Evolutionary conservation across 768 basidiomycete species (phyloP).

Genomic region (Coprinopsis cinerea): DNA sequence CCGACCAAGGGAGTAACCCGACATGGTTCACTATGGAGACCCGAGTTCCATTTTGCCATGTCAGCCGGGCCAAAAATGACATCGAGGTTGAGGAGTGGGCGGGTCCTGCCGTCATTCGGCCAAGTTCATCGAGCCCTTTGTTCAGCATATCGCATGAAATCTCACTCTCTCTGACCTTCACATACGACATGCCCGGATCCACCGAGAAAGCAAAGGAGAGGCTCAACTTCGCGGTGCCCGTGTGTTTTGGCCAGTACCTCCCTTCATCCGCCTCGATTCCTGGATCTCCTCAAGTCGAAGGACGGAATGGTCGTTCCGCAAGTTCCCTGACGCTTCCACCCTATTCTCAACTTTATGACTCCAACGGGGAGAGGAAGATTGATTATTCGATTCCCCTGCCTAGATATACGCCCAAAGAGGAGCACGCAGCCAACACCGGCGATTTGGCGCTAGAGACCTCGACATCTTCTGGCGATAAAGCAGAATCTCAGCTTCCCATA

Average conservation of each 20-base stretch:
- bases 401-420: constrained; percentile 40
- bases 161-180: constrained; percentile 46
- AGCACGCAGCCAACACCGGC: neutral
- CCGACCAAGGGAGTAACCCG: constrained; percentile 21
- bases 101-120: constrained; percentile 33
- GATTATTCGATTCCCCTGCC: constrained; percentile 64
- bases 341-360: constrained; percentile 74
- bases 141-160: constrained; percentile 51
- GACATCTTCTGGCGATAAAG: neutral
- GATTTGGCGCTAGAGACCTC: neutral
- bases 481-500: neutral
- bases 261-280: constrained; percentile 19
- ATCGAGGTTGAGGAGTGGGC: constrained; percentile 32
- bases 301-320: constrained; percentile 7
- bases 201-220: constrained; percentile 26
- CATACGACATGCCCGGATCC: constrained; percentile 44
- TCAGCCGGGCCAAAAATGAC: constrained; percentile 19
- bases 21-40: constrained; percentile 60
- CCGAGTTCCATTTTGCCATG: constrained; percentile 40
- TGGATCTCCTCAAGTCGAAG: constrained; percentile 8
- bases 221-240: constrained; percentile 42
- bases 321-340: constrained; percentile 49
- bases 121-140: constrained; percentile 49
- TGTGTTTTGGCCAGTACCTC: constrained; percentile 42
- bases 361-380: constrained; percentile 67